Evolutionary conservation across 495 filamentous ascomycete species (phyloP), one percentile per base, ranked within the genome.

Genomic region (Podospora didyma): DNA sequence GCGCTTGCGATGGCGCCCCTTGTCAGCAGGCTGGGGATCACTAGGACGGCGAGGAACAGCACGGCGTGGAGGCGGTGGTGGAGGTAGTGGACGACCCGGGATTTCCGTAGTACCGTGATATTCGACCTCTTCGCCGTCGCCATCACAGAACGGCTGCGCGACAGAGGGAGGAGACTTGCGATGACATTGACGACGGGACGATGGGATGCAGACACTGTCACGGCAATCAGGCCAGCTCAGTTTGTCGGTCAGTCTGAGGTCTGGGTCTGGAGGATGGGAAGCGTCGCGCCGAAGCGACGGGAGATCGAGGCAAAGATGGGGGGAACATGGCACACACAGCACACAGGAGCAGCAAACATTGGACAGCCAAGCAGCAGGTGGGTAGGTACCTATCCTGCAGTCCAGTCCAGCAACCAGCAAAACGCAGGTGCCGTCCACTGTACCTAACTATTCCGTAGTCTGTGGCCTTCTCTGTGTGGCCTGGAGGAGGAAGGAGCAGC

Each of bases 71-170:
- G n/a, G n/a, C n/a, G n/a, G n/a, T n/a, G n/a, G n/a, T n/a, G n/a
- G n/a, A n/a, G 4, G 51, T 48, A 16, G 21, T 37, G 50, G 28
- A 41, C 49, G 53, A 58, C 39, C 17, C 35, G 14, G 45, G 48
- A 31, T 51, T 53, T 35, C 51, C 52, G 48, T 26, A 34, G 16
- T 48, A 9, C 16, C 21, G 47, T 57, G 11, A 26, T 41, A 21
- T 28, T 53, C 39, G 54, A 52, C 48, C 45, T 49, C 47, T 41
- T 58, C 60, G 50, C 66, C 57, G 60, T 64, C 54, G 63, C 63
- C 65, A 68, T 68, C 62, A 52, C 61, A 42, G 39, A 54, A 49
- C 62, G 54, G 60, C 52, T 42, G 46, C 65, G 55, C 55, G 49
- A 57, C 39, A 51, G 53, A 48, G 52, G 59, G 53, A 58, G 19